Evolutionary conservation across 2,329 filamentous ascomycete species (phyloP), one percentile per base, ranked within the genome.

Genomic region (Colletotrichum tropicale): DNA sequence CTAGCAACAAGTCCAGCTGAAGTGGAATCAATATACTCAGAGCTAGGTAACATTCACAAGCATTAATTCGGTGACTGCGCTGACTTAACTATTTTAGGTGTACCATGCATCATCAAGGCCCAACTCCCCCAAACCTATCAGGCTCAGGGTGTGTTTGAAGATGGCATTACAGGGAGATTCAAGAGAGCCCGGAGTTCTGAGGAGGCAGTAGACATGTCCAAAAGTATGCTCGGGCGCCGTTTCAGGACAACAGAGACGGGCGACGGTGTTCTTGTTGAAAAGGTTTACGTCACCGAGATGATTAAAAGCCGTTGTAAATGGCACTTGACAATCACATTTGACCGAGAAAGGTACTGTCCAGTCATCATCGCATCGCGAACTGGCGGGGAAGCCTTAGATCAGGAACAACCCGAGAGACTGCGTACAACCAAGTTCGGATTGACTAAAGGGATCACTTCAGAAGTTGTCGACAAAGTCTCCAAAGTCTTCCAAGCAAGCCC

Each of bases 241-340:
- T 13, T 62, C 24, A 77, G 52, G 9, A 66, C 74, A 5, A 34
- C 30, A 7, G 26, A 76, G 18, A 66, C 69, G 5, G 34, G 15
- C 13, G n/a, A 62, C 8, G 13, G 15, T 34, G 34, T 18, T 2
- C 12, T 21, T 6, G 80, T 84, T 5, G 80, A 81, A 0, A 82
- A 83, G 21, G 66, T 88, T 0, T 85, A 85, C 69, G 81, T 88
- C 21, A 80, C 83, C 32, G 82, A 87, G 77, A 52, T 77, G 0
- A 65, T 84, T 0, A 52, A 81, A 8, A 76, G 80, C 18, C 80
- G 81, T 1, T 76, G 83, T 3, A 80, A 84, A 66, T 89, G 83
- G 82, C 87, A 86, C 69, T 66, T 89, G 1, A 81, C 83, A 8
- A 81, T 89, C 64, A 84, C 84, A 0, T 81, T 89, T 48, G 86